Base-by-base conservation (phyloP, 2,329 filamentous ascomycete species). In the Pseudogymnoascus sp. region DNA sequence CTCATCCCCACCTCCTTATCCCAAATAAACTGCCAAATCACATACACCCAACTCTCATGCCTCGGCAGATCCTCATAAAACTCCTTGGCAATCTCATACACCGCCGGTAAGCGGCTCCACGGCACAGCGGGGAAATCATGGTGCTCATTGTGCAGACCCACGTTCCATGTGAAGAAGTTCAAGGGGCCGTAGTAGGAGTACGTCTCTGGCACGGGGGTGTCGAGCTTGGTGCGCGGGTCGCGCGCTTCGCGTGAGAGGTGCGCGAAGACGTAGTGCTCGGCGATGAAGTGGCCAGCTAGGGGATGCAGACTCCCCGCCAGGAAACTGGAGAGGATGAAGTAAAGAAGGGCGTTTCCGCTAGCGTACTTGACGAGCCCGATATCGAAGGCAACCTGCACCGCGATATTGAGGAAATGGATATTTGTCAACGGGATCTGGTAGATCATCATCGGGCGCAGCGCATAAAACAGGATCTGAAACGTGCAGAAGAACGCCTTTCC, bases 401-500 rank as follows among this genome's bases (percentile, higher is more conserved):
- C 75, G 61, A 99, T 82, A 78, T 99, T 99, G 77, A 92, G 78
- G 64, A 86, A 82, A 77, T 97, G 93, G 64, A 97, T 86, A 72
- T 83, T 83, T 61, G 93, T 97, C 75, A 97, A 85, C 38, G 93
- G 91, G 4, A 97, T 83, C 70, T 86, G 85, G 83, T 96, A 96
- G 70, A 99, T 84, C 78, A 93, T 88, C 89, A 97, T 96, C 66
- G 95, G 95, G 14, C 95, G 90, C 60, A 99, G 78, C 71, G 95
- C 95, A 80, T 99, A 99, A 84, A 99, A 99, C 74, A 99, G 84
- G 76, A 99, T 97, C 78, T 99, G 95, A 80, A 97, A 99, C 69
- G 95, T 99, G 79, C 90, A 93, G 84, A 99, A 99, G 81, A 99
- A 99, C 69, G 95, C 89, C 79, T 99, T 99, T 75, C 95, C 95